Conservation (phyloP, 129 eudicot species). For the Pulicaria dysenterica region DNA sequence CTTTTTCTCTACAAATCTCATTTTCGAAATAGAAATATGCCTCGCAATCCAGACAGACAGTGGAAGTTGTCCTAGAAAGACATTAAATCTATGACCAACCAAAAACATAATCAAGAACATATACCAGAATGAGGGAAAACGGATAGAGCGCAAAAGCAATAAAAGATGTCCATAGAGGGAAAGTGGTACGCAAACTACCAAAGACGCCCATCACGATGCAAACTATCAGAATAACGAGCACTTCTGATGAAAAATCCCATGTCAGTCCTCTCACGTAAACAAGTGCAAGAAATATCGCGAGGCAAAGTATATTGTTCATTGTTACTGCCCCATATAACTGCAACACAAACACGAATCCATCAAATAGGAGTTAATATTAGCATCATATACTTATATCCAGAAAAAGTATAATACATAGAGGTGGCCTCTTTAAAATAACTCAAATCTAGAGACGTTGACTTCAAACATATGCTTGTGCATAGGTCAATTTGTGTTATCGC, state of each 20-base stretch:
- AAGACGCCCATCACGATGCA: conserved; percentile 85
- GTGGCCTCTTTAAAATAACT: not conserved
- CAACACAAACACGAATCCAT: conserved; percentile 11
- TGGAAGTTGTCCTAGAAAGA: not conserved
- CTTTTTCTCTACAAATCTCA: conserved; percentile 29
- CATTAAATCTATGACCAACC: conserved; percentile 73
- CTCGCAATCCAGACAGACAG: not conserved
- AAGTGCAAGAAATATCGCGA: conserved; percentile 81
- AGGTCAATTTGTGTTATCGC: not conserved
- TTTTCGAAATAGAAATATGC: conserved; percentile 2
- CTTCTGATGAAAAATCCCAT: conserved; percentile 97
- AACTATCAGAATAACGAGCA: conserved; percentile 70
- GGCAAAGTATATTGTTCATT: conserved; percentile 78
- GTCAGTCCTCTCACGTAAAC: conserved; percentile 69
- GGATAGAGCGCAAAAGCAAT: conserved; percentile 83
- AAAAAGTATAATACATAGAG: not conserved
- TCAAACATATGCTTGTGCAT: not conserved
- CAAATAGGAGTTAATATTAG: not conserved
- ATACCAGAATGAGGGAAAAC: conserved; percentile 68
- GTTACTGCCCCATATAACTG: conserved; percentile 95
- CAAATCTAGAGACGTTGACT: not conserved
- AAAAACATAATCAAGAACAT: conserved; percentile 79
- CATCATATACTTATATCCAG: not conserved
- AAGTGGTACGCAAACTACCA: conserved; percentile 79
- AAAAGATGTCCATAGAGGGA: conserved; percentile 83